phyloP scores from a whole-genome alignment of 257 asterid genomes.

The Jacaranda copaia region DNA sequence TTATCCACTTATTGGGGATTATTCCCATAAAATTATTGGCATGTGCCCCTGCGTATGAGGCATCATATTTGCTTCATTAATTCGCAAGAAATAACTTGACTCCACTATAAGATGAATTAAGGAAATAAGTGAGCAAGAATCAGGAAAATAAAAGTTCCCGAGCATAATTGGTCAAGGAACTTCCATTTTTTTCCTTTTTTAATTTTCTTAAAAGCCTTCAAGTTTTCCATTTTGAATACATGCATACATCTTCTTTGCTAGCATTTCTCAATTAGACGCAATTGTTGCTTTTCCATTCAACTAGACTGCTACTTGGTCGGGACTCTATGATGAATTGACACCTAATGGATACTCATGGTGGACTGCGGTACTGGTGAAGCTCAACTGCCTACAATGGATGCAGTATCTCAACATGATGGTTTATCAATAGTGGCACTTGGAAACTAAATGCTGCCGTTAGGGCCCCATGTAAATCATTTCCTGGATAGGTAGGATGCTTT shows the following conservation, averaged over 20 bases:
- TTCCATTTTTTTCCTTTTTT: neutral
- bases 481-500: slow-evolving; percentile 59
- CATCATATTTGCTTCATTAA: neutral
- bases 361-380: slow-evolving; percentile 70
- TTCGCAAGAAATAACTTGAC: neutral
- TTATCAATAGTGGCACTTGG: slow-evolving; percentile 42
- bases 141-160: neutral
- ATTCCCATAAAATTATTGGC: neutral
- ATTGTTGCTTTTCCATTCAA: slow-evolving; percentile 20
- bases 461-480: slow-evolving; percentile 72
- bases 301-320: slow-evolving; percentile 74
- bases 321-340: slow-evolving; percentile 58
- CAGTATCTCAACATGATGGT: slow-evolving; percentile 29
- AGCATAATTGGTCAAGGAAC: neutral
- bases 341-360: slow-evolving; percentile 86
- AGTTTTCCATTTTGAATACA: neutral
- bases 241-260: neutral
- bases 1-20: neutral
- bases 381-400: slow-evolving; percentile 29
- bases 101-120: neutral
- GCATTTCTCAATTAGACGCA: slow-evolving; percentile 16
- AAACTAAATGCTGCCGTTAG: slow-evolving; percentile 61
- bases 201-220: neutral
- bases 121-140: neutral
- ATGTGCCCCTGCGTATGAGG: neutral